Evolutionary conservation across 2,329 filamentous ascomycete genomes (phyloP), one percentile per base, ranked within the genome.

Genomic region (Fusarium avenaceum): DNA sequence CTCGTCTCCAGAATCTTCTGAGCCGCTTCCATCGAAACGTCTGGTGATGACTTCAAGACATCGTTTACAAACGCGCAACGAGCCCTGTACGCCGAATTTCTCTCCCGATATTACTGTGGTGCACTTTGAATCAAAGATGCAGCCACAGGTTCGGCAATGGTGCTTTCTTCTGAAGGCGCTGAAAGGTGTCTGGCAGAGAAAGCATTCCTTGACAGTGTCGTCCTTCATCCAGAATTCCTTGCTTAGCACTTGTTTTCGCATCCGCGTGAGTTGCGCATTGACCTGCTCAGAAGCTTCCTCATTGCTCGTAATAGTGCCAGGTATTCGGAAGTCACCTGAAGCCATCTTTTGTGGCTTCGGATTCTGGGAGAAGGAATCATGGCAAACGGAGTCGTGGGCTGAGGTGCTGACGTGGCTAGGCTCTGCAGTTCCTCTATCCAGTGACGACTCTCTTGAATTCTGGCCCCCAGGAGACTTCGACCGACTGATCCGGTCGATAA

Each of bases 151-250:
- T 64, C 96, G 90, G 78, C 96, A 99, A 79, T 99, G 96, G 77
- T 99, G 96, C 76, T 99, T 99, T 69, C 96, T 89, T 61, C 96
- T 88, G 76, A 98, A 98, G 2, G 95, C 96, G 1, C 93, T 94
- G 75, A 99, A 99, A 3, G 92, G 87, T 60, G 93, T 91, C 44
- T 93, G 93, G 74, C 96, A 99, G 44, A 93, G 88, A 76, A 97
- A 99, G 75, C 96, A 99, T 73, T 97, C 95, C 76, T 97, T 98
- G 62, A 95, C 96, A 66, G 96, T 97, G 75, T 98, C 96, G 76
- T 99, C 96, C 62, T 94, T 92, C 96, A 99, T 99, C 96, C 95
- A 98, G 73, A 97, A 98, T 72, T 98, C 94, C 75, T 94, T 96
- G 77, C 92, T 97, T 45, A 98, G 82, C 9, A 99, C 90, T 75